Evolutionary conservation across 306 rosid genomes (phyloP), one percentile per base, ranked within the genome.

Genomic region (Fragaria nilgerrensis): DNA sequence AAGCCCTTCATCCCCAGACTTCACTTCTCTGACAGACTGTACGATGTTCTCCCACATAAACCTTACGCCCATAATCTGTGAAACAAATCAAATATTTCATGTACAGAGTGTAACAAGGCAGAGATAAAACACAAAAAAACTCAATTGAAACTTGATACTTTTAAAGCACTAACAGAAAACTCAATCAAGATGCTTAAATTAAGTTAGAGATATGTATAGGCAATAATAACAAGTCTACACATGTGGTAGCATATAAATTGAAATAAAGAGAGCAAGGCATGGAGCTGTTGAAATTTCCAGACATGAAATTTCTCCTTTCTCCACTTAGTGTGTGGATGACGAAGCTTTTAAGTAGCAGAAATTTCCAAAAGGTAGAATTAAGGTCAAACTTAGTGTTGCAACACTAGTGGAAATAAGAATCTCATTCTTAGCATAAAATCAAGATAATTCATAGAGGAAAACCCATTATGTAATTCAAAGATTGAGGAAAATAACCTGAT

Each of bases 41-140:
- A 95, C 85, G 77, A 95, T 92, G 84, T 95, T 95, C 88, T 95
- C 97, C 99, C 99, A 95, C 91, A 95, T 87, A 84, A 95, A 95
- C 84, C 99, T 87, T 78, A 95, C 91, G 68, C 99, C 99, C 2
- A 87, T 39, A 76, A 92, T 69, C 99, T 95, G 90, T 78, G 87
- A 77, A 81, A 79, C 4, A 34, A 19, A 84, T 78, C 59, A 75
- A 50, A 74, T 11, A 9, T 65, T 52, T 25, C 19, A 75, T 23
- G 69, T 32, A 22, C 32, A 76, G 58, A 10, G 17, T 47, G n/a
- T 37, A 45, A 68, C 27, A 44, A 79, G 41, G 20, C 70, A 13
- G 73, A 73, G 10, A 68, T 45, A 77, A 15, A 74, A 55, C 39
- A 72, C 17, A 75, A 43, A 32, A 32, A 36, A 39, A 63, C 69